Evolutionary conservation across 129 eudicot genomes (phyloP), one percentile per base, ranked within the genome.

Genomic region (Calendula officinalis): DNA sequence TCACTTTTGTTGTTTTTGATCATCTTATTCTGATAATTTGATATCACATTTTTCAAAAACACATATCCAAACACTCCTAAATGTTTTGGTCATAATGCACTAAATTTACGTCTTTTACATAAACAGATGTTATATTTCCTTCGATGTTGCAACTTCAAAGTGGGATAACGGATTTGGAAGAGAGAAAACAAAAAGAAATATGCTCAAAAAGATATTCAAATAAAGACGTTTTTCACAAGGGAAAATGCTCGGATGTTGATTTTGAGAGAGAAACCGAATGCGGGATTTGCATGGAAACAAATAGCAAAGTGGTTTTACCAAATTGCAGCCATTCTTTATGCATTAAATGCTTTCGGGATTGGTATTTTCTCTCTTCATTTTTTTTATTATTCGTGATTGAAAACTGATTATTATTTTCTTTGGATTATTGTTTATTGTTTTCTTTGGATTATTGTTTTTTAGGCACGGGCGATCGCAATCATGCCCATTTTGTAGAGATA

Each of bases 151-250:
- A 89, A 85, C 94, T 89, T 70, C 82, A 89, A 76, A 66, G 83
- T 34, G 97, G 97, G 76, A 74, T 89, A 33, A 79, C 88, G 4
- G 97, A 89, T 73, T 76, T 76, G 65, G 97, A 89, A 65, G 90
- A 78, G 42, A 81, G 79, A 67, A 89, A 89, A 72, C 97, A 85
- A 55, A 83, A 81, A 44, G 87, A 84, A 60, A 55, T 81, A 34
- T 80, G 83, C 73, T 72, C 80, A 0, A 73, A 61, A 53, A 80
- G 84, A 57, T 85, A 89, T 64, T 67, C 76, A 16, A 74, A 68
- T 57, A 78, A 37, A 57, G 90, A 83, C 34, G 67, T 71, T 51
- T 64, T 38, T 2, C 81, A 77, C 11, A 74, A 67, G 60, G 73
- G 77, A 5, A 70, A 77, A 7, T 48, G 66, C 56, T 75, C 85